Evolutionary conservation across 495 filamentous ascomycete species (phyloP).

Genomic region (Friedmanniomyces simplex): DNA sequence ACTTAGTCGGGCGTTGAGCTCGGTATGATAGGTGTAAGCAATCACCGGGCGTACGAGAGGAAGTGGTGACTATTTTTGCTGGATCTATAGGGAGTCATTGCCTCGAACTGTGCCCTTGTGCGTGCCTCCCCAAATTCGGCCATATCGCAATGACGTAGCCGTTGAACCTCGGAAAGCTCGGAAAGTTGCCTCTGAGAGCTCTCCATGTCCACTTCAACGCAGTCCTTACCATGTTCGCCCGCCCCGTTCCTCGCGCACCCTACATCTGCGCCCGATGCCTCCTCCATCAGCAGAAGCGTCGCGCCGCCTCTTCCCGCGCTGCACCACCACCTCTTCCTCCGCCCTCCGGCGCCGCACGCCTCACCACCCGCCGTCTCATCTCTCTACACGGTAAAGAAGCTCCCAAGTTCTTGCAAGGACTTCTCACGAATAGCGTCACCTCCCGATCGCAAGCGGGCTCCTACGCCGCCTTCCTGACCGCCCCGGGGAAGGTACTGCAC

Average conservation of each 20-base stretch:
- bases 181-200: no score
- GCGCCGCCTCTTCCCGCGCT: neutral
- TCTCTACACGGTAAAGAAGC: conserved; percentile 68
- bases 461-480: conserved; percentile 78
- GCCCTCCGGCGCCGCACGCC: conserved; percentile 38
- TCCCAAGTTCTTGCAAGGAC: conserved; percentile 74
- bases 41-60: no score
- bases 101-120: no score
- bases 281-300: neutral
- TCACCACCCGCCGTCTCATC: conserved; percentile 67
- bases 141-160: no score
- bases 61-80: no score
- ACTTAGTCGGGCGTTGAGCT: no score
- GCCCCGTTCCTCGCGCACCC: neutral
- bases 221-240: neutral
- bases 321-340: conserved; percentile 29
- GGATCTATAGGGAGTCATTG: no score
- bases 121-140: no score
- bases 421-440: conserved; percentile 64
- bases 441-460: conserved; percentile 39
- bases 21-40: no score
- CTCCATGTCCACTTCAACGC: no score
- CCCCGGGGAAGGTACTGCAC: conserved; percentile 69
- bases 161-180: no score
- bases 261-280: conserved; percentile 15